A percentile compares a stretch with the other conserved stretches of the same genome.
Conservation (phyloP, 1,284 basidiomycete genomes). For the Phlebopus sp. region DNA sequence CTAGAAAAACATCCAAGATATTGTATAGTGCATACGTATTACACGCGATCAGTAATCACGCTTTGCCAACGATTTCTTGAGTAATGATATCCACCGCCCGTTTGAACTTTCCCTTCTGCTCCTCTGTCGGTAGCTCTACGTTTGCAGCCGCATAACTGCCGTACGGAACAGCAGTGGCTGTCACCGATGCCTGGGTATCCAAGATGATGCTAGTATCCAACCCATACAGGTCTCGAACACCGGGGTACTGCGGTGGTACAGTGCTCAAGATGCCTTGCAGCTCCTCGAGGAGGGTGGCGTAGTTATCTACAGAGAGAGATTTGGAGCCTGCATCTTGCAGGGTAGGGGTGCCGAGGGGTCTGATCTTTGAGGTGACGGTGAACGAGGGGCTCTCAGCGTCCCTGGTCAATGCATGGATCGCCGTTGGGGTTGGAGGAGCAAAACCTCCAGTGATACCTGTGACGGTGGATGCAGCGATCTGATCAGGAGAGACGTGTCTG, state of each 20-base stretch:
- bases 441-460: slow-evolving; percentile 74
- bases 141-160: slow-evolving; percentile 57
- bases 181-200: background rate
- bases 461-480: slow-evolving; percentile 13
- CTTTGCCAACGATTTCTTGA: no score
- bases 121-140: slow-evolving; percentile 48
- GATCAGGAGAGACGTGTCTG: slow-evolving; percentile 24
- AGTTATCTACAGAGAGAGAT: slow-evolving; percentile 37
- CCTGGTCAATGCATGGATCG: slow-evolving; percentile 50
- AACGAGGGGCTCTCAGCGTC: slow-evolving; percentile 39
- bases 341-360: slow-evolving; percentile 44
- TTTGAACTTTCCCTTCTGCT: slow-evolving; percentile 62
- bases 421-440: slow-evolving; percentile 60
- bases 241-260: slow-evolving; percentile 55
- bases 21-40: no score
- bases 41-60: no score
- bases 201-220: slow-evolving; percentile 59
- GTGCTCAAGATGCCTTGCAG: slow-evolving; percentile 55
- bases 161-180: slow-evolving; percentile 30
- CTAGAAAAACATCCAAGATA: no score
- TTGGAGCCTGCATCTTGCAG: slow-evolving; percentile 43
- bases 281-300: slow-evolving; percentile 48
- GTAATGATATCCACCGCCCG: slow-evolving; percentile 63
- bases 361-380: slow-evolving; percentile 45
- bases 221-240: slow-evolving; percentile 68